These are phyloP conservation scores for Beauveria brongniartii DNA, from an alignment of 2,329 filamentous ascomycete species.

Conservation along the genomic window DNA sequence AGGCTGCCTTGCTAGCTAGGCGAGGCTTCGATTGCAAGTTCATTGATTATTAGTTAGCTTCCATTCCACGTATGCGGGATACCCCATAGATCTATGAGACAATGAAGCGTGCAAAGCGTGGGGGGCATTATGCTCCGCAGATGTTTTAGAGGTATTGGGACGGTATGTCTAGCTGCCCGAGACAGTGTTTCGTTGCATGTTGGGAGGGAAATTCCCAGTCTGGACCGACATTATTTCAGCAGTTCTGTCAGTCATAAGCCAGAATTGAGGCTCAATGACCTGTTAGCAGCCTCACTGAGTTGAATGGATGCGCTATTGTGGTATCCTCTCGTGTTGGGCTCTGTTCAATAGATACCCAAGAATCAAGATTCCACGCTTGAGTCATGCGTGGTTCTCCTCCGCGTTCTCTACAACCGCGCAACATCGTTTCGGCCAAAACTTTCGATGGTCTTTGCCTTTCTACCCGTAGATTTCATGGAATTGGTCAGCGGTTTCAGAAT, in stretches of 20 bases:
- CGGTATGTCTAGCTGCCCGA: background rate
- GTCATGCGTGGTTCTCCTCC: background rate
- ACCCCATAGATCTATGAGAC: background rate
- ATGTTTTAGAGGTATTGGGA: background rate
- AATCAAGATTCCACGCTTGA: too few species aligned
- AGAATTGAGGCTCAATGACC: too few species aligned
- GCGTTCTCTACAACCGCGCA: background rate
- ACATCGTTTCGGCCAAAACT: background rate
- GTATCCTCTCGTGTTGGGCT: too few species aligned
- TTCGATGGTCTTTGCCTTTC: background rate
- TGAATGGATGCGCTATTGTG: too few species aligned
- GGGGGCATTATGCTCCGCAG: background rate
- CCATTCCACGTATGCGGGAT: background rate
- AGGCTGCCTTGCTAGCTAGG: too few species aligned
- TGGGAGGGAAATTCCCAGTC: background rate
- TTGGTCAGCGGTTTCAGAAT: conserved; percentile 2
- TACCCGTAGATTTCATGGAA: background rate
- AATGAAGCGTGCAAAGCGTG: background rate
- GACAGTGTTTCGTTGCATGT: background rate
- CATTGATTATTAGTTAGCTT: too few species aligned
- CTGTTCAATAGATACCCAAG: too few species aligned
- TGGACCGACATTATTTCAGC: too few species aligned
- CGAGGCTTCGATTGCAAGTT: too few species aligned
- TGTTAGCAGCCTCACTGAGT: too few species aligned
- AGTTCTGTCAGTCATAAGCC: too few species aligned